Conservation (phyloP, 164 flowering plant genomes). For the Dillenia suffruticosa region DNA sequence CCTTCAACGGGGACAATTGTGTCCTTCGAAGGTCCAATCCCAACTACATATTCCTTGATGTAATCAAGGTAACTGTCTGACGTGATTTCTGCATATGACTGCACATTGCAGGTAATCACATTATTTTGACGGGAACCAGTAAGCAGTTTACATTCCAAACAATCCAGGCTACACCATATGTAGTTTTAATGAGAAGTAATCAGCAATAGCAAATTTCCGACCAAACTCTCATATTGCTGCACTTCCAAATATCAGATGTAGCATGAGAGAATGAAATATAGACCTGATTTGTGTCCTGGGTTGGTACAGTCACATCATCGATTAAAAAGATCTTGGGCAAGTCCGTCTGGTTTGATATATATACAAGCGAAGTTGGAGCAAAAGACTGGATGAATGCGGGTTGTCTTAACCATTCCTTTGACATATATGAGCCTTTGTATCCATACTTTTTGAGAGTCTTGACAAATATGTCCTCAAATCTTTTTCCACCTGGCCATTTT, state of each 20-base stretch:
- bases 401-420: constrained; percentile 83
- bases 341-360: constrained; percentile 71
- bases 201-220: too few relatives aligned
- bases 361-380: constrained; percentile 85
- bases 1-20: constrained; percentile 61
- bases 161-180: too few relatives aligned
- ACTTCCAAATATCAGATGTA: too few relatives aligned
- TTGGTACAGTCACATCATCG: constrained; percentile 61
- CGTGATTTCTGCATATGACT: constrained; percentile 87
- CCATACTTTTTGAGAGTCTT: constrained; percentile 82
- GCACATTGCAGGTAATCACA: constrained; percentile 21
- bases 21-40: constrained; percentile 98
- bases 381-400: constrained; percentile 95
- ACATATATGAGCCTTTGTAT: constrained; percentile 82
- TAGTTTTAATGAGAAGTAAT: too few relatives aligned
- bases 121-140: constrained; percentile 4
- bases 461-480: constrained; percentile 84
- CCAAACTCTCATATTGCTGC: too few relatives aligned
- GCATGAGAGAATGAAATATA: background rate
- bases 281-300: constrained; percentile 97
- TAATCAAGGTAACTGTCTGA: constrained; percentile 71
- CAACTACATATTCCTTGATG: constrained; percentile 84
- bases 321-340: constrained; percentile 82
- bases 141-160: background rate
- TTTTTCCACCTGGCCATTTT: constrained; percentile 84